phyloP scores from a whole-genome alignment of 805 yeast species.

The Nakazawaea ishiwadae region DNA sequence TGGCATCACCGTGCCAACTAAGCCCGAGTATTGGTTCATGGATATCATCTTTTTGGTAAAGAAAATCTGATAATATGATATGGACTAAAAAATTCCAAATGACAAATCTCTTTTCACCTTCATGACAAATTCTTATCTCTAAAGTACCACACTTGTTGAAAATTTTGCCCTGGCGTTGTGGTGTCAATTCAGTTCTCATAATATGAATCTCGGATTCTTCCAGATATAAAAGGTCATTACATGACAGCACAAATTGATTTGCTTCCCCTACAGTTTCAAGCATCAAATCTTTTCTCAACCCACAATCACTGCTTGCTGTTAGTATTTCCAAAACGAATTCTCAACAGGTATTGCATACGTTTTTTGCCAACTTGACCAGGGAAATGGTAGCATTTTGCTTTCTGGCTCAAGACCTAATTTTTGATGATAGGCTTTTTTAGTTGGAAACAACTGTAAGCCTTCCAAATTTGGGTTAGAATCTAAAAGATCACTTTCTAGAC shows the following conservation, averaged over 20 bases:
- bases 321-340: background rate
- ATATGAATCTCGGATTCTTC: slow-evolving; percentile 7
- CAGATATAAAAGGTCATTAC: background rate
- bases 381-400: too few species aligned
- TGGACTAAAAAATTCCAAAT: slow-evolving; percentile 12
- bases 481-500: background rate
- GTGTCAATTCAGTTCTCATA: slow-evolving; percentile 12
- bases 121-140: slow-evolving; percentile 9
- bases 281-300: background rate
- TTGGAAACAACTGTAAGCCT: slow-evolving; percentile 7
- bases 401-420: too few species aligned
- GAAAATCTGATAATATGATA: background rate
- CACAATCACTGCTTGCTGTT: slow-evolving; percentile 2
- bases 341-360: slow-evolving; percentile 9
- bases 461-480: slow-evolving; percentile 2
- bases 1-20: slow-evolving; percentile 3
- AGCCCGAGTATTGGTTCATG: slow-evolving; percentile 12
- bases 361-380: slow-evolving; percentile 15
- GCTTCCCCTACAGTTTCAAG: slow-evolving; percentile 1
- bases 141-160: slow-evolving; percentile 11
- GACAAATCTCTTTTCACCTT: background rate
- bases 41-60: slow-evolving; percentile 1
- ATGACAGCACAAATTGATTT: slow-evolving; percentile 2
- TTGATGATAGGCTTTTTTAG: too few species aligned
- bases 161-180: slow-evolving; percentile 1